A percentile compares a stretch with the other conserved stretches of the same genome.
phyloP scores from a whole-genome alignment of 73 alveolate genomes.

The Tetrahymena malaccensis region DNA sequence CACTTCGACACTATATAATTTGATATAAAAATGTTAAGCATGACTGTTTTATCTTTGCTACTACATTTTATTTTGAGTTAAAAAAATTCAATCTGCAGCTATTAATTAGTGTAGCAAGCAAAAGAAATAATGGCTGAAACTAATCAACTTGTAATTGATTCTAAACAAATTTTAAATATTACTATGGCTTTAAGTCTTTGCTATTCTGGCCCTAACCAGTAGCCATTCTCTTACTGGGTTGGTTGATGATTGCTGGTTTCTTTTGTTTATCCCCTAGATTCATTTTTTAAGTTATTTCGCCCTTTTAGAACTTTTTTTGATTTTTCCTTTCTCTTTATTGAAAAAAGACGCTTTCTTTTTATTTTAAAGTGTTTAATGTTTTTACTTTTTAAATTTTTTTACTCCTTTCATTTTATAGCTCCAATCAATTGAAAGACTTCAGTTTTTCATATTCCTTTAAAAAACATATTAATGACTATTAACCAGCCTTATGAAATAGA shows the following conservation, averaged over 20 bases:
- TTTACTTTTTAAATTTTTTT: background rate
- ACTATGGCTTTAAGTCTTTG: background rate
- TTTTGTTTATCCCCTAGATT: background rate
- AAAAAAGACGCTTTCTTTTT: background rate
- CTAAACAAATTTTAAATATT: background rate
- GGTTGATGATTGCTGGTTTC: background rate
- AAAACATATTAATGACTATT: background rate
- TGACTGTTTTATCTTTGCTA: background rate
- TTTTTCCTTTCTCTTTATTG: background rate
- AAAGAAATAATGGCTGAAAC: background rate
- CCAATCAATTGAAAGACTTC: background rate
- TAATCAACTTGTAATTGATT: background rate
- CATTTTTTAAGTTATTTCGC: background rate
- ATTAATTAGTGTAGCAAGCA: background rate
- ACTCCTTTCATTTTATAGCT: background rate
- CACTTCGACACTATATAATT: slow-evolving; percentile 38
- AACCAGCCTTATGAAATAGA: background rate
- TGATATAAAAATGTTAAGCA: background rate
- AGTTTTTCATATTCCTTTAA: background rate
- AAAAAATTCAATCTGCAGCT: background rate
- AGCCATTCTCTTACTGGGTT: background rate
- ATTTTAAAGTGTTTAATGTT: background rate
- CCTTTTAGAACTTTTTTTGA: background rate
- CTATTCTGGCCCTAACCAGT: background rate
- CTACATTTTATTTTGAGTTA: background rate